Evolutionary conservation across 257 asterid genomes (phyloP).

Genomic region (Scutellaria galericulata): DNA sequence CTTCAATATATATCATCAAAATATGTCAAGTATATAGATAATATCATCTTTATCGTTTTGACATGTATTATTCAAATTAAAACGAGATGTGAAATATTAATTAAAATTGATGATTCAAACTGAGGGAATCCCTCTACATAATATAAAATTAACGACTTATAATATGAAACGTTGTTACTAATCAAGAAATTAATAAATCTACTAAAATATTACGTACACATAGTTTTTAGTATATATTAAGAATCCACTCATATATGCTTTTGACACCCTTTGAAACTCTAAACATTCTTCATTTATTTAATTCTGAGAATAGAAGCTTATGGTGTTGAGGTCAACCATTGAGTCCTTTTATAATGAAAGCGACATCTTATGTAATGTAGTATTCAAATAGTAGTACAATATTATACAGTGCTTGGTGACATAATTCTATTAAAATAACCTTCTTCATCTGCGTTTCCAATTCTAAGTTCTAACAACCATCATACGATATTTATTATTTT

Average conservation of each 20-base stretch:
- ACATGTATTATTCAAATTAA: no score
- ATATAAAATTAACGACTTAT: not conserved
- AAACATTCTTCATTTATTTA: slow-evolving; percentile 1
- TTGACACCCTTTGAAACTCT: slow-evolving; percentile 11
- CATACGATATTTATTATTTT: not conserved
- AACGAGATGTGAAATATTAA: no score
- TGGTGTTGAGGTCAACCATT: slow-evolving; percentile 30
- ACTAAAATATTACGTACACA: not conserved
- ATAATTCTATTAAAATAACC: not conserved
- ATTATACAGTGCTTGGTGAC: slow-evolving; percentile 13
- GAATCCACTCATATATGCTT: not conserved
- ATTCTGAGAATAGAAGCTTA: slow-evolving; percentile 15
- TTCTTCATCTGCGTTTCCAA: not conserved
- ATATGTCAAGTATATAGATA: no score
- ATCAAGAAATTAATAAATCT: not conserved
- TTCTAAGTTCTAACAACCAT: not conserved
- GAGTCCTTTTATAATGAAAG: slow-evolving; percentile 29
- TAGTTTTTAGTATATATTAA: not conserved
- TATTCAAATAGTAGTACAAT: not conserved
- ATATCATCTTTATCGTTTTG: no score
- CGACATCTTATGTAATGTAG: slow-evolving; percentile 25
- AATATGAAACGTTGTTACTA: not conserved
- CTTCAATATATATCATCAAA: no score
- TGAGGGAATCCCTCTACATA: no score
- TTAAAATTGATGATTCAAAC: no score